Evolutionary conservation across 306 rosid genomes (phyloP).

Genomic region (cucumber (Cucumis sativus)): Cucumber_9930_V3 NC_026655.2:3536501-3537000

Average conservation of each 20-base stretch:
- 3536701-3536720: no score
- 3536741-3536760: not conserved
- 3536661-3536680: no score
- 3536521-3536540: not conserved
- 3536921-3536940: conserved; percentile 54
- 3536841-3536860: conserved; percentile 45
- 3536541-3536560: conserved; percentile 57
- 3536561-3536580: no score
- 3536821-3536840: conserved; percentile 50
- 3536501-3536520: not conserved
- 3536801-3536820: not conserved
- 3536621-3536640: no score
- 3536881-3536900: conserved; percentile 56
- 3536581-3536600: no score
- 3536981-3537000: conserved; percentile 55
- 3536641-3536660: no score
- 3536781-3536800: not conserved
- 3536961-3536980: conserved; percentile 50
- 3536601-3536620: no score
- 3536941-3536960: conserved; percentile 41
- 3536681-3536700: no score
- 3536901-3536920: conserved; percentile 60
- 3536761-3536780: not conserved
- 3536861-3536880: conserved; percentile 46
- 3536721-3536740: no score